Conservation (phyloP, 345 rosid species). For the Anacardium occidentale region DNA sequence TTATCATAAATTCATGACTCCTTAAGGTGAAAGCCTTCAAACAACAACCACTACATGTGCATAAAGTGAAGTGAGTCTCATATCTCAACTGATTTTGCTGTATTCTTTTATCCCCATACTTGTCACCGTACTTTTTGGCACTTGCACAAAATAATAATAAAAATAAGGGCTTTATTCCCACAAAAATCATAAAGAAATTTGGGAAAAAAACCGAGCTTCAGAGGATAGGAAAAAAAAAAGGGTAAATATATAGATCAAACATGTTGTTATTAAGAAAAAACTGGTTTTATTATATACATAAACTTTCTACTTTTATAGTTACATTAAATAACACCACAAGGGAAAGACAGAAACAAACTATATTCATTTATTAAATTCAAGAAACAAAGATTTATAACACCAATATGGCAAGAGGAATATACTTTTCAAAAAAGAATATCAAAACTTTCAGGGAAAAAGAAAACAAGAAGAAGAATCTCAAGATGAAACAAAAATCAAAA, state of each 20-base stretch:
- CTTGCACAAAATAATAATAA: background rate
- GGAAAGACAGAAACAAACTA: background rate
- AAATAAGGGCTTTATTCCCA: background rate
- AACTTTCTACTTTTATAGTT: background rate
- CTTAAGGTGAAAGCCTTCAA: slow-evolving; percentile 7
- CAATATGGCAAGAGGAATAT: background rate
- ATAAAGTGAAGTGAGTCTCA: slow-evolving; percentile 1
- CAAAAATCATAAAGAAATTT: background rate
- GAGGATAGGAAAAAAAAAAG: background rate
- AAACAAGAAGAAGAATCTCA: background rate
- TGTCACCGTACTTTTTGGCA: background rate
- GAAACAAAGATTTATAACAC: background rate
- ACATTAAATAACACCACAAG: slow-evolving; percentile 1
- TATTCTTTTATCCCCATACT: background rate
- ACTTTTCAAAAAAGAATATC: no score
- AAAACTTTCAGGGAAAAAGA: no score
- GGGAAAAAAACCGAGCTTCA: background rate
- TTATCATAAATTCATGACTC: slow-evolving; percentile 2
- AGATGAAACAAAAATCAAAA: background rate
- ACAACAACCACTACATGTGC: slow-evolving; percentile 9
- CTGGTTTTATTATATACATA: background rate
- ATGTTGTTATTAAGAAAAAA: background rate
- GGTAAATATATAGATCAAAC: slow-evolving; percentile 12
- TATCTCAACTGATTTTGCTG: slow-evolving; percentile 7
- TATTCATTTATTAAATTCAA: background rate